phyloP scores from a whole-genome alignment of 2,329 filamentous ascomycete species.

The Hymenoscyphus albidus region DNA sequence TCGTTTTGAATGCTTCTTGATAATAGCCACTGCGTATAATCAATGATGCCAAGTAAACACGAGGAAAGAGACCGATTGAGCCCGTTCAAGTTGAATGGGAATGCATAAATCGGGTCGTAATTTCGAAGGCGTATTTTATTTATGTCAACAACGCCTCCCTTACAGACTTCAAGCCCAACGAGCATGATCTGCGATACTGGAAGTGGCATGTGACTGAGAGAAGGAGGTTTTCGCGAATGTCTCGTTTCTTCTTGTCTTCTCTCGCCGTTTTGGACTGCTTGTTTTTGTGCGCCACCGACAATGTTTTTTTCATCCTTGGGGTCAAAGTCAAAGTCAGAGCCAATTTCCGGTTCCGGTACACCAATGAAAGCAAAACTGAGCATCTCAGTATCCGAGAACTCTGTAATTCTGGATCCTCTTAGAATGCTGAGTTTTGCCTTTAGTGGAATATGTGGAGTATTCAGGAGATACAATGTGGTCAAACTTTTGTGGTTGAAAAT shows the following conservation, averaged over 20 bases:
- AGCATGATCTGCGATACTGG: not conserved
- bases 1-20: not conserved
- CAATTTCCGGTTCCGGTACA: not conserved
- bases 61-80: not conserved
- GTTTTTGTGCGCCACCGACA: not conserved
- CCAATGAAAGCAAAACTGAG: not conserved
- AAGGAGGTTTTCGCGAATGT: not conserved
- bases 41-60: not conserved
- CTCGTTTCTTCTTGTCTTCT: not conserved
- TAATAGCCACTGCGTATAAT: not conserved
- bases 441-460: not conserved
- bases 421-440: not conserved
- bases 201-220: not conserved
- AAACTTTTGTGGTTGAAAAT: not conserved
- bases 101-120: not conserved
- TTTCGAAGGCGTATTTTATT: too few species aligned
- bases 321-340: not conserved
- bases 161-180: not conserved
- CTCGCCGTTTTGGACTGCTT: not conserved
- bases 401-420: not conserved
- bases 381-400: not conserved
- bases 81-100: not conserved
- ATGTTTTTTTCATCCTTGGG: not conserved
- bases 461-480: not conserved
- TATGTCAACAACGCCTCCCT: not conserved